Conservation (phyloP, 83 land plant species). For the Picea engelmannii region DNA sequence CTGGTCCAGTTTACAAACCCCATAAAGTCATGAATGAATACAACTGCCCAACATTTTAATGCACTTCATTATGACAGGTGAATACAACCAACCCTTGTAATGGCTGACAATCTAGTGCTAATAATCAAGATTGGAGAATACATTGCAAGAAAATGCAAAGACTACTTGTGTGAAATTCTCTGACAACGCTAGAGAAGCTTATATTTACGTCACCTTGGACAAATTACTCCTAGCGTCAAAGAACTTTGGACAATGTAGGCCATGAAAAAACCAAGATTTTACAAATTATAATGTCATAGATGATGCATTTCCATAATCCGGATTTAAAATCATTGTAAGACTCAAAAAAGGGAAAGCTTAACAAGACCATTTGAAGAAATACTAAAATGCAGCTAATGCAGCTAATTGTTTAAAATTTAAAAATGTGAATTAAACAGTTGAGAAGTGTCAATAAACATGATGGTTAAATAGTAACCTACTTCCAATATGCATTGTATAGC, state of each 20-base stretch:
- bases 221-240: background rate
- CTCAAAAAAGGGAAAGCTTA: background rate
- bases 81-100: background rate
- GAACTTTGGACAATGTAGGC: background rate
- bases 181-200: background rate
- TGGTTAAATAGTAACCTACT: background rate
- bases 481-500: background rate
- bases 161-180: background rate
- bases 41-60: background rate
- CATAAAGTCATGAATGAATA: background rate
- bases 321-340: background rate
- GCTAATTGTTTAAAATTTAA: constrained; percentile 4
- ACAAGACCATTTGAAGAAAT: background rate
- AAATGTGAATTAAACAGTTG: background rate
- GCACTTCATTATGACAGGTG: background rate
- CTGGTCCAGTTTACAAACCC: background rate
- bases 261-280: background rate
- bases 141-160: background rate
- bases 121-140: background rate
- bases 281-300: background rate
- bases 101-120: background rate
- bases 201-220: background rate
- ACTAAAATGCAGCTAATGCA: constrained; percentile 12
- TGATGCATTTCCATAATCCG: background rate
- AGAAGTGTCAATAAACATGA: background rate